Base-by-base conservation (phyloP, 2,329 filamentous ascomycete species). In the Diaporthe australafricana region DNA sequence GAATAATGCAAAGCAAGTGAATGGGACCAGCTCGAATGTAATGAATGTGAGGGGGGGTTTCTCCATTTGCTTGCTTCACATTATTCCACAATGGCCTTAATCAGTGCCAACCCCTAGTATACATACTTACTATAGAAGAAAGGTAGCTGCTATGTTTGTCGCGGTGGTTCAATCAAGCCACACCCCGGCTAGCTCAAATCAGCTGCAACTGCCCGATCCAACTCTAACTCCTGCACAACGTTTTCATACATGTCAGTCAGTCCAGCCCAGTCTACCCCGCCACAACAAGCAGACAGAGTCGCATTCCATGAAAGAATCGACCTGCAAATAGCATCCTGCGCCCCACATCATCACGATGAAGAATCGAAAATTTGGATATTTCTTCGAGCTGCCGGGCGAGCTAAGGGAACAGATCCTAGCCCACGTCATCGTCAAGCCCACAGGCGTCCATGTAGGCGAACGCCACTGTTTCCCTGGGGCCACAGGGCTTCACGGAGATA, bases 351-450 rank as follows among this genome's bases (percentile, higher is more conserved):
- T 27, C 5, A 5, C 50, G 3, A 53, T 53, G 50, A 7, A 17
- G 25, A 32, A 17, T 16, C 50, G 27, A 32, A 32, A 20, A 8
- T 53, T 53, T 32, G 50, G 20, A 1, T 16, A 6, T 32, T 53
- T 53, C 27, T 53, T 53, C 32, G 77, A 79, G 68, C 74, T 79
- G 16, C 78, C 78, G 20, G 45, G 72, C 7, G 78, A 79, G 70
- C 72, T 79, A 20, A 77, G 76, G 35, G 76, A 77, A n/a, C 74
- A 77, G 63, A 78, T 79, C 57, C 71, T 79, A 20, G 70, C 73
- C 5, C 68, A 77, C 62, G 50, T 79, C 42, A 77, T 76, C 69
- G 30, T 76, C 50, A 66, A 73, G 40, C 75, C 74, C 22, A 66
- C 72, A 2, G 76, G 74, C 25, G 70, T 79, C 45, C 45, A 71